Conservation (phyloP, 2,329 filamentous ascomycete genomes). For the Hypomyces rosellus region DNA sequence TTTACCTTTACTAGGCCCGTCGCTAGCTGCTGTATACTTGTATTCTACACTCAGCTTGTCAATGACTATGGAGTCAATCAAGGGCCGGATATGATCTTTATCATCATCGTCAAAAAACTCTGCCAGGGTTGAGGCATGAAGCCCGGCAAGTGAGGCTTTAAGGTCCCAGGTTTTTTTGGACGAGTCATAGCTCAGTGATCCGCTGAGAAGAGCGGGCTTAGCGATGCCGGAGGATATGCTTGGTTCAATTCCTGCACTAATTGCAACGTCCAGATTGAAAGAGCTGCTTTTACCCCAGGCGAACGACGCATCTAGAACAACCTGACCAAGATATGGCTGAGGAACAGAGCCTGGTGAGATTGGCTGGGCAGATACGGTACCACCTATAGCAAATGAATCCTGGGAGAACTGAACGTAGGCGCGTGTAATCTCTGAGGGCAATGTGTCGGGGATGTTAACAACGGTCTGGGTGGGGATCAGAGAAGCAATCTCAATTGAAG, state of each 20-base stretch:
- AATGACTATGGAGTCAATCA: conserved; percentile 14
- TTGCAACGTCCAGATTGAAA: not conserved
- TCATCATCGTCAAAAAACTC: conserved; percentile 13
- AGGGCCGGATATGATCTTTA: conserved; percentile 3
- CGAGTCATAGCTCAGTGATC: conserved; percentile 7
- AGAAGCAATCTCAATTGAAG: conserved; percentile 1
- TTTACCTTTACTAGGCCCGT: not conserved
- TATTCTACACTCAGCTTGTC: conserved; percentile 8
- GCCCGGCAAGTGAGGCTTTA: not conserved
- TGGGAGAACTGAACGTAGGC: conserved; percentile 4
- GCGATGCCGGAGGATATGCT: not conserved
- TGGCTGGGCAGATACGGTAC: conserved; percentile 5
- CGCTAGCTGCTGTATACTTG: not conserved
- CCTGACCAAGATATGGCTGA: conserved; percentile 4
- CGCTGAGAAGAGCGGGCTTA: conserved; percentile 1
- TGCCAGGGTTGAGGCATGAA: conserved; percentile 6
- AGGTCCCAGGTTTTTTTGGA: conserved; percentile 3
- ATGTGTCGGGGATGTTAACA: conserved; percentile 6
- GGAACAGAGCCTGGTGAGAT: conserved; percentile 1
- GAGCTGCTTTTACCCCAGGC: conserved; percentile 2
- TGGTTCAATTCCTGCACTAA: conserved; percentile 4
- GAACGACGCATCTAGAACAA: conserved; percentile 6
- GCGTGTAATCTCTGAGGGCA: conserved; percentile 6
- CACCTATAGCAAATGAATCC: conserved; percentile 4
- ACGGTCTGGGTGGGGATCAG: conserved; percentile 5